These are phyloP conservation scores for Verticillium isaacii DNA, from an alignment of 2,329 filamentous ascomycete genomes.

Conservation along the genomic window DNA sequence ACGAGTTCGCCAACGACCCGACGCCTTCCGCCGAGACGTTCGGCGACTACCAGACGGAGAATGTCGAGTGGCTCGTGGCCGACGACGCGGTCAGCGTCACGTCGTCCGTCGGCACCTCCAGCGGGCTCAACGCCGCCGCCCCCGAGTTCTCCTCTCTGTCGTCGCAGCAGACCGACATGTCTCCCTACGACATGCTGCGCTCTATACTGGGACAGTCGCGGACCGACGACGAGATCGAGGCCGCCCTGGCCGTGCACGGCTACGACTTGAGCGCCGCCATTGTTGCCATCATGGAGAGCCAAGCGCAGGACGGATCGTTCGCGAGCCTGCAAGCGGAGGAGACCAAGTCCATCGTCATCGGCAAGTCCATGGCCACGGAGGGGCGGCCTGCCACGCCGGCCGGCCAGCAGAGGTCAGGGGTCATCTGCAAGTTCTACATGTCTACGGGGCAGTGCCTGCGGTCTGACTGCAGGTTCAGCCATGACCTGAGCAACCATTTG, in stretches of 20 bases:
- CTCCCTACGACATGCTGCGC: slow-evolving; percentile 93
- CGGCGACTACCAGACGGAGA: slow-evolving; percentile 87
- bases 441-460: slow-evolving; percentile 93
- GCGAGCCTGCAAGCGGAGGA: slow-evolving; percentile 38
- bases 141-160: slow-evolving; percentile 66
- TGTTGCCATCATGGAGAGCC: slow-evolving; percentile 77
- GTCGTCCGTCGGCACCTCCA: slow-evolving; percentile 65
- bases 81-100: slow-evolving; percentile 78
- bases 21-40: slow-evolving; percentile 80
- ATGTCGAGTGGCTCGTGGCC: slow-evolving; percentile 95
- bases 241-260: slow-evolving; percentile 80
- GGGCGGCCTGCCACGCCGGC: slow-evolving; percentile 73
- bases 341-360: slow-evolving; percentile 69
- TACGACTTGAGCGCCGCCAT: slow-evolving; percentile 94
- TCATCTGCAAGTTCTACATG: slow-evolving; percentile 96
- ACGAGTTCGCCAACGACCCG: slow-evolving; percentile 83
- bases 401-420: slow-evolving; percentile 72
- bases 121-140: slow-evolving; percentile 71
- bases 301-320: slow-evolving; percentile 39
- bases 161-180: slow-evolving; percentile 80
- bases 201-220: slow-evolving; percentile 87
- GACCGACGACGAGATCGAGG: slow-evolving; percentile 90
- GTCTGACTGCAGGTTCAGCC: slow-evolving; percentile 94
- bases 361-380: slow-evolving; percentile 80
- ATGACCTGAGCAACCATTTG: slow-evolving; percentile 90